A percentile compares a stretch with the other conserved stretches of the same genome.
These are phyloP conservation scores for Cercospora canescens DNA, from an alignment of 2,329 filamentous ascomycete genomes.

Conservation along the genomic window DNA sequence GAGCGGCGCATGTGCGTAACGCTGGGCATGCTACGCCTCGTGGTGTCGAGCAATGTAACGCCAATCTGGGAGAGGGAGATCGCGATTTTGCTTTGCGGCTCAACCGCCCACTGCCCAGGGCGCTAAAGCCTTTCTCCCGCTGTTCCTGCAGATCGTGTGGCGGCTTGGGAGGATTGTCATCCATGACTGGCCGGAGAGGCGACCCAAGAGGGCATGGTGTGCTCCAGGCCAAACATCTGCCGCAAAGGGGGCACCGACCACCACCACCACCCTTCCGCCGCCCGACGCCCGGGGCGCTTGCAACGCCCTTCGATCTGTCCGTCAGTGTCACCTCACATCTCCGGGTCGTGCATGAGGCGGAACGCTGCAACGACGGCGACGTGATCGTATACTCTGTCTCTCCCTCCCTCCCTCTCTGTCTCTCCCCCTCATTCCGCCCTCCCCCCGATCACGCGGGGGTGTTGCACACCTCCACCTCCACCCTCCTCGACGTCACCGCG, in stretches of 20 bases:
- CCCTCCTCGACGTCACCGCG: neutral
- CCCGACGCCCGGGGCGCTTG: neutral
- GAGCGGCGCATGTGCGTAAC: neutral
- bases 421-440: neutral
- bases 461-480: neutral
- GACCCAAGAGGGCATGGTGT: conserved; percentile 11
- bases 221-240: conserved; percentile 10
- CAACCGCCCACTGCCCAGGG: conserved; percentile 2
- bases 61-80: neutral
- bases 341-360: neutral
- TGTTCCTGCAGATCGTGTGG: conserved; percentile 19
- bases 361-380: too few relatives aligned
- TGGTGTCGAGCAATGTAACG: neutral
- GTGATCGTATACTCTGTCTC: neutral
- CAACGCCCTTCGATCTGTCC: neutral
- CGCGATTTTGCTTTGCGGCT: conserved; percentile 14
- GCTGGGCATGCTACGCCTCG: neutral
- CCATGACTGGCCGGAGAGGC: conserved; percentile 9
- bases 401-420: neutral
- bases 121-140: conserved; percentile 11
- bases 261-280: neutral
- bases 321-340: neutral
- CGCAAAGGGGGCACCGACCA: conserved; percentile 17
- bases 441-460: neutral
- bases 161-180: neutral